phyloP scores from a whole-genome alignment of 2,329 filamentous ascomycete genomes.

The Sodiomyces alkalinus region DNA sequence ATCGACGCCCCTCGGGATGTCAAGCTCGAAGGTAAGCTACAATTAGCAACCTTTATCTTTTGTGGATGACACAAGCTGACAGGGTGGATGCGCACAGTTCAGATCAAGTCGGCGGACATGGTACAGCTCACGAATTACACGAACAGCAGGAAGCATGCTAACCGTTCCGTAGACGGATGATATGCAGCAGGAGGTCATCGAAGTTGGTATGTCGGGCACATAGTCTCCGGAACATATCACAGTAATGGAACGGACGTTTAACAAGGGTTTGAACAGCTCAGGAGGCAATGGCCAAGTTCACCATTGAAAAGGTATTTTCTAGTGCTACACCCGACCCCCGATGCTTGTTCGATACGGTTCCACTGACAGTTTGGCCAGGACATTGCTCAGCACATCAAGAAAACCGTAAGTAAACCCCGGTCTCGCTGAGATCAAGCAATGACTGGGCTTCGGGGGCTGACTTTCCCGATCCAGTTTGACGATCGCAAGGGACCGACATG shows the following conservation, averaged over 20 bases:
- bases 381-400: conserved; percentile 92
- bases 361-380: conserved; percentile 41
- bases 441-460: conserved; percentile 1
- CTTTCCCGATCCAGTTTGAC: conserved; percentile 56
- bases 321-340: no score
- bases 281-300: conserved; percentile 48
- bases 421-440: conserved; percentile 1
- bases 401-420: conserved; percentile 46
- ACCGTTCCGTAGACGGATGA: conserved; percentile 61
- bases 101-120: conserved; percentile 98
- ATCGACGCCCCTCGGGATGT: conserved; percentile 40
- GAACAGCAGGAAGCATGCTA: conserved; percentile 10
- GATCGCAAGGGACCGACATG: conserved; percentile 93
- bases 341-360: no score
- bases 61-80: conserved; percentile 7
- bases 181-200: conserved; percentile 90
- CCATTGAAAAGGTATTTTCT: conserved; percentile 41
- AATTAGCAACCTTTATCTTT: conserved; percentile 2
- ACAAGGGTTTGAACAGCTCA: conserved; percentile 27
- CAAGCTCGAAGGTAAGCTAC: conserved; percentile 56
- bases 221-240: background rate
- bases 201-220: conserved; percentile 60
- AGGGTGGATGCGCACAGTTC: conserved; percentile 53
- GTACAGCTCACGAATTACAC: conserved; percentile 32
- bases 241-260: background rate